Percentiles rank a stretch among this genome's conserved stretches.
Conservation (phyloP, 768 basidiomycete genomes). For the Xerocomellus dryophilus region DNA sequence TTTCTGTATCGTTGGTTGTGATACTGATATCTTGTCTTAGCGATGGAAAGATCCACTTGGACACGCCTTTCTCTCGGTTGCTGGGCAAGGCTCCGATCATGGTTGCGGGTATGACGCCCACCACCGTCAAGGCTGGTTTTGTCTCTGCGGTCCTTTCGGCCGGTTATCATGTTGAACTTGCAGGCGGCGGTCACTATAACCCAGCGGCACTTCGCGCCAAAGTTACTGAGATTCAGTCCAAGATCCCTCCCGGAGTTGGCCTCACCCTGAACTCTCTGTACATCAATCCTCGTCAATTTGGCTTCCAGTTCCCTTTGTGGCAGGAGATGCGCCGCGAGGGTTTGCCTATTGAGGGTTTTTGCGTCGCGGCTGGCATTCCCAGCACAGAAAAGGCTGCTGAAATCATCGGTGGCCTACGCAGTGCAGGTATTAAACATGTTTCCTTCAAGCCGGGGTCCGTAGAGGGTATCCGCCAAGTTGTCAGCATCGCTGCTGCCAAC, state of each 20-base stretch:
- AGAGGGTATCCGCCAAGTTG: constrained; percentile 95
- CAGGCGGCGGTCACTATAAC: constrained; percentile 98
- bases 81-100: constrained; percentile 97
- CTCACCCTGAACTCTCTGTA: constrained; percentile 94
- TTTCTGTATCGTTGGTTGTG: background rate
- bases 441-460: constrained; percentile 98
- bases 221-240: constrained; percentile 85
- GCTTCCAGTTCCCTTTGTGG: constrained; percentile 97
- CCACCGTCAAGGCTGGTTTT: constrained; percentile 93
- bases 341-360: constrained; percentile 96
- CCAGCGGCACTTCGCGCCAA: constrained; percentile 83
- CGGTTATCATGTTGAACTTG: constrained; percentile 95
- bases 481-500: constrained; percentile 92
- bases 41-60: constrained; percentile 88
- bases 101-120: constrained; percentile 99
- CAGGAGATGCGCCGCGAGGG: constrained; percentile 96
- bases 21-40: constrained; percentile 36
- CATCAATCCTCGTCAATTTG: constrained; percentile 96
- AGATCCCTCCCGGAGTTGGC: constrained; percentile 85
- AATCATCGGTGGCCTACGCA: constrained; percentile 81
- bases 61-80: constrained; percentile 95
- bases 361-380: constrained; percentile 96
- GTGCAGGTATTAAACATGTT: constrained; percentile 91
- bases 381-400: constrained; percentile 95
- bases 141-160: constrained; percentile 90